A percentile compares a stretch with the other conserved stretches of the same genome.
phyloP scores from a whole-genome alignment of 2,329 filamentous ascomycete genomes.

The Verruconis gallopava region DNA sequence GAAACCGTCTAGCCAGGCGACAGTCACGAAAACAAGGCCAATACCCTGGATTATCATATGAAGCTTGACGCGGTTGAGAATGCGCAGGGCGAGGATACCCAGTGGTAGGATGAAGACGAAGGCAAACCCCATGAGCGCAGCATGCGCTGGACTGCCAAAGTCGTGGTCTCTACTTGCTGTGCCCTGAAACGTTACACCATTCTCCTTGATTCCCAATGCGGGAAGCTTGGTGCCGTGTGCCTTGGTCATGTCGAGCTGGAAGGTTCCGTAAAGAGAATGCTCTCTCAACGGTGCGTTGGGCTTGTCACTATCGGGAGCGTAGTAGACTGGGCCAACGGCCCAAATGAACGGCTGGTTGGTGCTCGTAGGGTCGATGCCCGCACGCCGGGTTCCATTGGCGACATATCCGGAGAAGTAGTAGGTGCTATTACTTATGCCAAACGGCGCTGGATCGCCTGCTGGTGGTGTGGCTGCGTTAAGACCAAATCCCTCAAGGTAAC shows the following conservation, averaged over 20 bases:
- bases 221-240: constrained; percentile 24
- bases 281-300: constrained; percentile 34
- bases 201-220: constrained; percentile 13
- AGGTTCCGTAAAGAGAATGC: constrained; percentile 42
- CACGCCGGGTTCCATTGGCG: constrained; percentile 20
- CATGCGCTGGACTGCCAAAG: constrained; percentile 21
- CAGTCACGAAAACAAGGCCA: constrained; percentile 35
- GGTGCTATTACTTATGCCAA: constrained; percentile 31
- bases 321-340: constrained; percentile 39
- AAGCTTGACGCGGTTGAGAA: constrained; percentile 40
- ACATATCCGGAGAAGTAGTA: constrained; percentile 41
- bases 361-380: constrained; percentile 43
- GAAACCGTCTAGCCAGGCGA: constrained; percentile 42
- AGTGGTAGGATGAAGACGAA: constrained; percentile 44
- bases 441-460: constrained; percentile 16
- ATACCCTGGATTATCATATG: constrained; percentile 42
- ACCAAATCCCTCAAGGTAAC: constrained; percentile 30
- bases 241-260: constrained; percentile 40
- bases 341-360: constrained; percentile 40
- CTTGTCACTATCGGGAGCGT: constrained; percentile 30
- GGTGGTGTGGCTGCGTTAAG: constrained; percentile 24
- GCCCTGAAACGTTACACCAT: constrained; percentile 10
- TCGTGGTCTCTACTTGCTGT: constrained; percentile 17
- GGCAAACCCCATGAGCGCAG: constrained; percentile 40
- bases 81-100: constrained; percentile 40